Evolutionary conservation across 371 early-diverging fungal genomes (phyloP).

Genomic region (Mucor irregularis): DNA sequence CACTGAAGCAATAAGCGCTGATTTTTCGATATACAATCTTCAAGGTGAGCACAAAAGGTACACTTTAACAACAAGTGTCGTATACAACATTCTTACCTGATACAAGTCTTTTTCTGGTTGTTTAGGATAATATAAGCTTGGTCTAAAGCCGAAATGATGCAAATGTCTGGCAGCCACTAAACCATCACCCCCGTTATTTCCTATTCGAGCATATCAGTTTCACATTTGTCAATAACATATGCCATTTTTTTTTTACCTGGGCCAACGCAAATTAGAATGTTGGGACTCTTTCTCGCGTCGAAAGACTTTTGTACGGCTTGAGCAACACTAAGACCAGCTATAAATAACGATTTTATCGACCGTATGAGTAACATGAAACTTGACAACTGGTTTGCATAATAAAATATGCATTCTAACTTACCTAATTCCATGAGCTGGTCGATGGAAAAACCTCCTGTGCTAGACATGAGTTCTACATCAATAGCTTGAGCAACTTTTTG

Average conservation of each 20-base stretch:
- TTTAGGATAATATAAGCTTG: conserved; percentile 80
- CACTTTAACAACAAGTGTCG: not conserved
- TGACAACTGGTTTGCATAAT: not conserved
- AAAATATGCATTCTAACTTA: no score
- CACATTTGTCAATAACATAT: not conserved
- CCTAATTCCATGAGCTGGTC: conserved; percentile 89
- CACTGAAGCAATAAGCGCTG: conserved; percentile 73
- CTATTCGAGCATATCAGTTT: conserved; percentile 8
- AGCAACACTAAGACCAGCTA: conserved; percentile 89
- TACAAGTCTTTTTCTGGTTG: conserved; percentile 68
- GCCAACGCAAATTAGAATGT: conserved; percentile 76
- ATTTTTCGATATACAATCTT: not conserved
- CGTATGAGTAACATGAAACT: not conserved
- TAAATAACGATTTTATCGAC: not conserved
- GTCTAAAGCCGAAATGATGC: conserved; percentile 82
- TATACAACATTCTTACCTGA: conserved; percentile 36
- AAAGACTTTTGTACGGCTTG: conserved; percentile 80
- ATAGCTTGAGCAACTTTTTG: conserved; percentile 78
- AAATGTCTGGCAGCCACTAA: conserved; percentile 89
- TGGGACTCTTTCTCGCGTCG: conserved; percentile 43
- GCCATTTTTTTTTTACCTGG: conserved; percentile 54
- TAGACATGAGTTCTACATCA: conserved; percentile 85
- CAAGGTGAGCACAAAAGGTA: not conserved
- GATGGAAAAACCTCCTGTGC: conserved; percentile 79
- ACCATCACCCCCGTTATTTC: conserved; percentile 97